Conservation (phyloP, 108 stramenopile species). For the Stephanodiscus triporus region DNA sequence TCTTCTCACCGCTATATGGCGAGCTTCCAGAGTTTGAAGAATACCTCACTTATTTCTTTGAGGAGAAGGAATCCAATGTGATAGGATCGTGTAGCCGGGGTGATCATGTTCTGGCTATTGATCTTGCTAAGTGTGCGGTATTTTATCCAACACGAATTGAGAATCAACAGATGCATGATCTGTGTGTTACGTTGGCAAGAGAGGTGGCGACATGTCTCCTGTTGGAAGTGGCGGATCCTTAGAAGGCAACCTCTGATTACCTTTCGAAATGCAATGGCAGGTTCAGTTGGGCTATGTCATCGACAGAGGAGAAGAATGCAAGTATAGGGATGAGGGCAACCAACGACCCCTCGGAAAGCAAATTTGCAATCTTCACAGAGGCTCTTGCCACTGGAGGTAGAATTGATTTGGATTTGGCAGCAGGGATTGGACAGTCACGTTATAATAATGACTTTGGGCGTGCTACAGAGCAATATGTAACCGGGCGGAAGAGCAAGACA, state of each 20-base stretch:
- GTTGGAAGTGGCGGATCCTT: not conserved
- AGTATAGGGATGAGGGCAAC: conserved; percentile 19
- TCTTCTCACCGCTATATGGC: conserved; percentile 3
- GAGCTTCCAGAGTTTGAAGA: conserved; percentile 13
- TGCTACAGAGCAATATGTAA: not conserved
- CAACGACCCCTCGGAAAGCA: conserved; percentile 26
- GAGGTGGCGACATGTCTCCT: not conserved
- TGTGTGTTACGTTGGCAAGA: conserved; percentile 3
- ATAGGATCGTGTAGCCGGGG: not conserved
- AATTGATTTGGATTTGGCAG: not conserved
- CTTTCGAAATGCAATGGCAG: not conserved
- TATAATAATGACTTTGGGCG: conserved; percentile 20
- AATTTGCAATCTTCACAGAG: conserved; percentile 18
- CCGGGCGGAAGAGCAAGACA: conserved; percentile 11
- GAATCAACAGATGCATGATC: conserved; percentile 1
- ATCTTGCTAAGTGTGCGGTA: not conserved
- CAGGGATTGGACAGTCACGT: conserved; percentile 11
- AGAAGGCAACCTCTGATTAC: not conserved
- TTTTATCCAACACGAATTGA: conserved; percentile 5
- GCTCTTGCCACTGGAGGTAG: conserved; percentile 1
- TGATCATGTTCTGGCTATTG: conserved; percentile 3
- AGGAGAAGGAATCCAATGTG: conserved; percentile 6
- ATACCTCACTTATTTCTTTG: conserved; percentile 1
- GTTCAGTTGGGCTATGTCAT: conserved; percentile 5
- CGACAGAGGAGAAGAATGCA: conserved; percentile 1